Base-by-base conservation (phyloP, 2,329 filamentous ascomycete genomes). In the Paecilomyces fulvus region DNA sequence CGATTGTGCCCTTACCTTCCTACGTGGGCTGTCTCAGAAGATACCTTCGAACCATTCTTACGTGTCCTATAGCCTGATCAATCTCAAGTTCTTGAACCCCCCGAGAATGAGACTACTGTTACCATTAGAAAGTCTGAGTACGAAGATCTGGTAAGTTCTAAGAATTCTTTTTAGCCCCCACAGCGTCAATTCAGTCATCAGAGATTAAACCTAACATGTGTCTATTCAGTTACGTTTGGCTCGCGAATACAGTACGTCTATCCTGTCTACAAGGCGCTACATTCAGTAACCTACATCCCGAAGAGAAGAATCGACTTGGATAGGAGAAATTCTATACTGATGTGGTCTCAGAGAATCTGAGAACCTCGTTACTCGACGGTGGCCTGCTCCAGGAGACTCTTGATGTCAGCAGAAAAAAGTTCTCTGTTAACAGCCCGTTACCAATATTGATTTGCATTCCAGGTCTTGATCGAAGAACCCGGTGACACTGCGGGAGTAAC, bases 41-140 rank as follows among this genome's bases (percentile, higher is more conserved):
- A 11, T 31, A 31, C 12, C 1, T 31, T 43, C 25, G 7, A n/a
- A 3, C 37, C 37, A 43, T 43, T 17, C 37, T 43, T 17, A 43
- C 37, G 8, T 28, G 2, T 30, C 48, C 23, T 12, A 28, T 25
- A 49, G 48, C 10, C 48, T 14, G 3, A 12, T 12, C 12, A 23
- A 12, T 55, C 48, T n/a, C n/a, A 14, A 21, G 17, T 23, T 5
- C 25, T 30, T 12, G 8, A 23, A 55, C 63, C 72, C 14, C 61
- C 65, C 56, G 54, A 71, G 43, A 66, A 70, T 23, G 74, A 73
- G 59, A 28, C 5, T 28, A 28, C 25, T n/a, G 75, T 88, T 51
- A 80, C 77, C 56, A 80, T 90, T 55, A 74, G 80, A 37, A 83
- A 79, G 64, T 68, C 72, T 52, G 84, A 90, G 65, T 83, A 90